phyloP scores from a whole-genome alignment of 176 grass and related monocot genomes.

The Hyparrhenia diplandra region DNA sequence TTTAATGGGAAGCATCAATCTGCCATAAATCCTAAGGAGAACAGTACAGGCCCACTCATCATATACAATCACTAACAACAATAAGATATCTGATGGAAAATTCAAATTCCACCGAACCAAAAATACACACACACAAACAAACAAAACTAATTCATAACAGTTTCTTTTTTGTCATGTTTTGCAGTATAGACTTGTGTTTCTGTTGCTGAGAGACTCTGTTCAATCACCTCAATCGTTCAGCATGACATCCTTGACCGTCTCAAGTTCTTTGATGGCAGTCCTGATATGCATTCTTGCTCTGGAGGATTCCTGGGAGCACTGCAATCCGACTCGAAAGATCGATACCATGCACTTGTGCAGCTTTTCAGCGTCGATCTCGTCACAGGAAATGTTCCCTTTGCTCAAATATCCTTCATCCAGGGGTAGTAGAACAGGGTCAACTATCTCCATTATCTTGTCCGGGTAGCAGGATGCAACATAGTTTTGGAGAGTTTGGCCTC shows the following conservation, averaged over 20 bases:
- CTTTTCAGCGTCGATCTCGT: not conserved
- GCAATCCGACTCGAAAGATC: slow-evolving; percentile 12
- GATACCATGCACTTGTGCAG: not conserved
- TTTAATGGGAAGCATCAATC: not conserved
- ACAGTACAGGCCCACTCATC: too few relatives aligned
- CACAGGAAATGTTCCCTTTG: not conserved
- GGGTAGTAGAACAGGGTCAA: not conserved
- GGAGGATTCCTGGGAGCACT: slow-evolving; percentile 11
- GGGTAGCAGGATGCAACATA: slow-evolving; percentile 3
- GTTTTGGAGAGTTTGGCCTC: slow-evolving; percentile 1
- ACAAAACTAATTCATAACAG: not conserved
- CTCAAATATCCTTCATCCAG: not conserved
- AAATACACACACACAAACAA: not conserved
- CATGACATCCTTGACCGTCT: not conserved
- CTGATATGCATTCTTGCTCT: slow-evolving; percentile 17
- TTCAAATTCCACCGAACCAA: not conserved
- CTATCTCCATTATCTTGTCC: slow-evolving; percentile 8
- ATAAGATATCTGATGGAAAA: not conserved
- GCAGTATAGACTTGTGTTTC: not conserved
- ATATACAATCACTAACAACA: not conserved
- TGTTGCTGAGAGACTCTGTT: not conserved
- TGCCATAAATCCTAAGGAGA: too few relatives aligned
- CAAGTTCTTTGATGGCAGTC: not conserved
- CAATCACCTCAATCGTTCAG: not conserved
- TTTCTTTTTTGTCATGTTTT: not conserved